These are phyloP conservation scores for Ottelia alismoides DNA, from an alignment of 106 monocot genomes.

Conservation along the genomic window DNA sequence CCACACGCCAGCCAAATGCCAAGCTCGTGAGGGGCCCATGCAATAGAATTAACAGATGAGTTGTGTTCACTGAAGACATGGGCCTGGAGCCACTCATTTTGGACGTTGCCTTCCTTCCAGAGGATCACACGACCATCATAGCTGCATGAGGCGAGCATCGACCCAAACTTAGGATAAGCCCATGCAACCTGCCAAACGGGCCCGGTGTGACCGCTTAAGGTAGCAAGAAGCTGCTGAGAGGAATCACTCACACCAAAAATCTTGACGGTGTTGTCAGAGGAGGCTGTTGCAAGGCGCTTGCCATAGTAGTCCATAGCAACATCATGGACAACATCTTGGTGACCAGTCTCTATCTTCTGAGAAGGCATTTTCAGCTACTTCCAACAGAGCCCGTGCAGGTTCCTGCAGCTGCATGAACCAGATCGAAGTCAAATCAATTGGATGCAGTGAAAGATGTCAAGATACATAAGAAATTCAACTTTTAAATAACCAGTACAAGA, in stretches of 20 bases:
- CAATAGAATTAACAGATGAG: constrained; percentile 8
- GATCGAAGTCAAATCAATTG: no score
- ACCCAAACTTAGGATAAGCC: constrained; percentile 13
- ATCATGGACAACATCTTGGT: constrained; percentile 17
- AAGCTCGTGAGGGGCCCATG: constrained; percentile 9
- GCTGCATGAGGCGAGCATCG: constrained; percentile 10
- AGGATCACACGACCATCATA: constrained; percentile 14
- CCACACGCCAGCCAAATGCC: constrained; percentile 12
- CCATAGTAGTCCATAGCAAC: constrained; percentile 13
- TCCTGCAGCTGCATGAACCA: no score
- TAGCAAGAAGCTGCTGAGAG: constrained; percentile 2
- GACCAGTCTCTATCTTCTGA: constrained; percentile 11
- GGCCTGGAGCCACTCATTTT: constrained; percentile 9
- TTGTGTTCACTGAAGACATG: constrained; percentile 5
- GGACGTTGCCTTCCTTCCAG: constrained; percentile 8
- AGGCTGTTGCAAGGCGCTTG: constrained; percentile 12
- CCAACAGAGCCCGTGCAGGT: no score
- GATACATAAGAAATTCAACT: no score
- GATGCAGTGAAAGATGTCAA: no score
- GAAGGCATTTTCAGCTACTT: no score
- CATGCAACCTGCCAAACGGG: constrained; percentile 13
- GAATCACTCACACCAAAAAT: constrained; percentile 4
- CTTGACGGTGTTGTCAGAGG: constrained; percentile 12
- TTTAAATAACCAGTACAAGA: no score
- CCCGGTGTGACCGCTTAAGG: constrained; percentile 4